These are phyloP conservation scores for Crucihimalaya himalaica DNA, from an alignment of 345 rosid species.

Conservation along the genomic window DNA sequence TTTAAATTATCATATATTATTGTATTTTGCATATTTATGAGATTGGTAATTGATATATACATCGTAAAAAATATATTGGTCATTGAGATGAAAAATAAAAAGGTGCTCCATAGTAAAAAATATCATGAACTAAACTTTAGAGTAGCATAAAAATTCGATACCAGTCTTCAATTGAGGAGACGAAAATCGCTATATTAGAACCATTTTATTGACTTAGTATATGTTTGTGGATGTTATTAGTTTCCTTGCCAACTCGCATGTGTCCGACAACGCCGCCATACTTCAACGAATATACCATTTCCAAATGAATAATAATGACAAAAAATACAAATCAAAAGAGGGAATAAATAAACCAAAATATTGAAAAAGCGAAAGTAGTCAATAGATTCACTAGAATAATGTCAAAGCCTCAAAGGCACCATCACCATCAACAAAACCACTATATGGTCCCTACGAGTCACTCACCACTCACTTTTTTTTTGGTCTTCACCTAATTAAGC, in stretches of 20 bases:
- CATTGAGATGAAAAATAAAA: not conserved
- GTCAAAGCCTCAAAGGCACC: slow-evolving; percentile 45
- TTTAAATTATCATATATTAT: not conserved
- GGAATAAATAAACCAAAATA: slow-evolving; percentile 25
- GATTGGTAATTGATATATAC: not conserved
- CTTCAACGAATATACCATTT: slow-evolving; percentile 33
- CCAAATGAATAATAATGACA: slow-evolving; percentile 26
- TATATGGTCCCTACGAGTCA: slow-evolving; percentile 34
- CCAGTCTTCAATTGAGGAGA: slow-evolving; percentile 1
- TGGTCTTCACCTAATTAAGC: slow-evolving; percentile 15
- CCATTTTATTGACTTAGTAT: slow-evolving; percentile 16
- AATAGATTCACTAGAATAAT: slow-evolving; percentile 37
- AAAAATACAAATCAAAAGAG: slow-evolving; percentile 11
- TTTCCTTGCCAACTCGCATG: slow-evolving; percentile 18
- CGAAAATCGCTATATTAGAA: slow-evolving; percentile 10
- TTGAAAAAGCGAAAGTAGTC: slow-evolving; percentile 26
- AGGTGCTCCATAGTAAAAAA: not conserved
- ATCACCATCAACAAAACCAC: slow-evolving; percentile 43
- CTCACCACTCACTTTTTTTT: slow-evolving; percentile 28
- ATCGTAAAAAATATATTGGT: not conserved
- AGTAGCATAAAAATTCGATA: not conserved
- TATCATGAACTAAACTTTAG: not conserved
- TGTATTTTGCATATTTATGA: not conserved
- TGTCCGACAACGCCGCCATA: slow-evolving; percentile 38
- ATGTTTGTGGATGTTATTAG: slow-evolving; percentile 9